Evolutionary conservation across 2,329 filamentous ascomycete genomes (phyloP).

Genomic region (Ascocoryne sarcoides): DNA sequence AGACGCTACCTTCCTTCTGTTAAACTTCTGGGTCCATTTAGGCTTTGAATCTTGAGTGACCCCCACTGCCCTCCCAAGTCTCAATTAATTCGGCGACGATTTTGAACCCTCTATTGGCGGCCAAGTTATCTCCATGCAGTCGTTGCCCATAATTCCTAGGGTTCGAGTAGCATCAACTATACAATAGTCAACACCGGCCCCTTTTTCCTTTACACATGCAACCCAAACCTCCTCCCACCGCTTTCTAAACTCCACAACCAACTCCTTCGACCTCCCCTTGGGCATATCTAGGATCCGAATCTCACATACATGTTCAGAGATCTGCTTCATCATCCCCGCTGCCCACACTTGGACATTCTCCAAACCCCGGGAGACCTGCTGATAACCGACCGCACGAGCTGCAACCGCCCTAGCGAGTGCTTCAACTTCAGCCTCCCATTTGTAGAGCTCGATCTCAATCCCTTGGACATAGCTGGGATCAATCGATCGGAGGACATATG

Average conservation of each 20-base stretch:
- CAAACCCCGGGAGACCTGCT: slow-evolving; percentile 1
- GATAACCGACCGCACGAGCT: slow-evolving; percentile 1
- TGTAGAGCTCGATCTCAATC: slow-evolving; percentile 7
- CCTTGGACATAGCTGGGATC: slow-evolving; percentile 5
- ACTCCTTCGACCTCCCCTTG: slow-evolving; percentile 6
- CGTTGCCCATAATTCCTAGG: too few relatives aligned
- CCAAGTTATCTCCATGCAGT: too few relatives aligned
- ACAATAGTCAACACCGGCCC: too few relatives aligned
- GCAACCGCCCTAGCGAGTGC: slow-evolving; percentile 10
- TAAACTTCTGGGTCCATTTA: too few relatives aligned
- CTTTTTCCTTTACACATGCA: slow-evolving; percentile 1
- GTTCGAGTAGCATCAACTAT: too few relatives aligned
- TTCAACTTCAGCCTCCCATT: slow-evolving; percentile 12
- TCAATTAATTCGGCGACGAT: too few relatives aligned
- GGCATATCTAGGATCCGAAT: slow-evolving; percentile 9
- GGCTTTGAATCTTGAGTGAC: too few relatives aligned
- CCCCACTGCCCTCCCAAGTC: too few relatives aligned
- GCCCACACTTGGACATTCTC: slow-evolving; percentile 12
- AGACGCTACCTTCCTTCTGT: too few relatives aligned
- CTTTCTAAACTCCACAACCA: background rate
- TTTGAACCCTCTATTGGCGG: too few relatives aligned
- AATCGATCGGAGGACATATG: slow-evolving; percentile 13
- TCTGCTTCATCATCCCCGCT: slow-evolving; percentile 6
- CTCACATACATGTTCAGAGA: slow-evolving; percentile 11
- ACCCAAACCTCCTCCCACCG: slow-evolving; percentile 10